Evolutionary conservation across 2,329 filamentous ascomycete species (phyloP), one percentile per base, ranked within the genome.

Genomic region (Clonostachys byssicola): DNA sequence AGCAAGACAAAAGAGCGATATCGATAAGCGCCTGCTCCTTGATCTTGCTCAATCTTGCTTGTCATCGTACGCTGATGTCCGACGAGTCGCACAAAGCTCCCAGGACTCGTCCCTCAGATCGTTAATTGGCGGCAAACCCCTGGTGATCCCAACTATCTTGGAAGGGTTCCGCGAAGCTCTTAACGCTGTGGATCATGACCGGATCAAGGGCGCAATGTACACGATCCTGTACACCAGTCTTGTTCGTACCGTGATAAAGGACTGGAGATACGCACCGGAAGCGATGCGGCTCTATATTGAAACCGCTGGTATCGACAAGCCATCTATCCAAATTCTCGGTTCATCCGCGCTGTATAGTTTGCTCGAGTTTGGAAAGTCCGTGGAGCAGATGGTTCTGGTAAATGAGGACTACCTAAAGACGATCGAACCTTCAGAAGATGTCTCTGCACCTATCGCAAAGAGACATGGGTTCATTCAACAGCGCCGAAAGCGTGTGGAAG

Each of bases 261-360:
- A 99, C 63, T 99, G 95, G 95, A 86, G 92, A 38, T 96, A 92
- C 65, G 90, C 94, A 0, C 94, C 95, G 2, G 81, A 86, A n/a
- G 73, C 96, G 43, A 89, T 99, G 71, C 85, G 86, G 46, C 76
- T 94, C 9, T 99, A 95, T 67, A 94, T 99, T 53, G 83, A 88
- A 57, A 90, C 94, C 4, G 92, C 88, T 16, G 85, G 85, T 35
- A 91, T 95, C 14, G 94, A 99, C 67, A 96, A 96, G 63, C 84
- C 90, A 5, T 96, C 92, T 1, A 92, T 99, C 39, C 94, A 99
- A 64, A 91, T 88, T 56, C 78, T 99, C 14, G 90, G 90, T 13
- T 81, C 85, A 1, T 86, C 85, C 35, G 89, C 88, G 0, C 77
- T 95, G 1, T 96, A 92, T 61, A 85, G 89, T 14, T 78, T 99